These are phyloP conservation scores for Auriscalpium vulgare DNA, from an alignment of 768 basidiomycete genomes.

Conservation along the genomic window DNA sequence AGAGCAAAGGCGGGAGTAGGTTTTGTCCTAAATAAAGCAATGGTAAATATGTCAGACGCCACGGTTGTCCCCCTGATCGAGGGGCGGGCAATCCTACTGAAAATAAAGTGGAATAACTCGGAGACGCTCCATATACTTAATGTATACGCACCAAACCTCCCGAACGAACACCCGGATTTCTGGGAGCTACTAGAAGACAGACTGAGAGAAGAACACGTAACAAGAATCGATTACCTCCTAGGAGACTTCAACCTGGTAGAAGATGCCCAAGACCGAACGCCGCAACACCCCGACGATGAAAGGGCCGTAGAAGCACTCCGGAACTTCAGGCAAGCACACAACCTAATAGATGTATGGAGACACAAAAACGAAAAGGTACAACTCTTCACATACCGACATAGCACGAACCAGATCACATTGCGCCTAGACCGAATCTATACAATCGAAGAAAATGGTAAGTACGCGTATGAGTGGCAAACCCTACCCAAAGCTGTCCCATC, in stretches of 20 bases:
- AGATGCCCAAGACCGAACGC: constrained; percentile 30
- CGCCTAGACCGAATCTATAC: background rate
- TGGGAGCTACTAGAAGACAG: constrained; percentile 1
- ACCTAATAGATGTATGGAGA: background rate
- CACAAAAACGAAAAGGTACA: background rate
- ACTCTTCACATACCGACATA: background rate
- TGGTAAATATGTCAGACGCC: background rate
- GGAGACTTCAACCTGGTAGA: constrained; percentile 39
- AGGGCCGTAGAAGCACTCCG: background rate
- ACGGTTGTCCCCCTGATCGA: background rate
- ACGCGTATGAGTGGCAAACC: background rate
- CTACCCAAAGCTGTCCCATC: background rate
- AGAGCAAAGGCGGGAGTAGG: background rate
- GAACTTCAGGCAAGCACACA: background rate
- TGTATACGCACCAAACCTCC: constrained; percentile 16
- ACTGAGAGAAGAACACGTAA: background rate
- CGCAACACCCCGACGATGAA: constrained; percentile 16
- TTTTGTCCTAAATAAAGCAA: background rate
- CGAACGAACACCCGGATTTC: background rate
- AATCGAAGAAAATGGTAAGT: background rate
- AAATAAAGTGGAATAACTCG: constrained; percentile 11
- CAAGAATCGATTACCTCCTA: constrained; percentile 25
- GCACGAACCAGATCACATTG: background rate
- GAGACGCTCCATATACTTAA: constrained; percentile 9
- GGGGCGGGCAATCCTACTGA: constrained; percentile 8